Evolutionary conservation across 805 yeast genomes (phyloP).

Genomic region (Saccharomycopsis fermentans): DNA sequence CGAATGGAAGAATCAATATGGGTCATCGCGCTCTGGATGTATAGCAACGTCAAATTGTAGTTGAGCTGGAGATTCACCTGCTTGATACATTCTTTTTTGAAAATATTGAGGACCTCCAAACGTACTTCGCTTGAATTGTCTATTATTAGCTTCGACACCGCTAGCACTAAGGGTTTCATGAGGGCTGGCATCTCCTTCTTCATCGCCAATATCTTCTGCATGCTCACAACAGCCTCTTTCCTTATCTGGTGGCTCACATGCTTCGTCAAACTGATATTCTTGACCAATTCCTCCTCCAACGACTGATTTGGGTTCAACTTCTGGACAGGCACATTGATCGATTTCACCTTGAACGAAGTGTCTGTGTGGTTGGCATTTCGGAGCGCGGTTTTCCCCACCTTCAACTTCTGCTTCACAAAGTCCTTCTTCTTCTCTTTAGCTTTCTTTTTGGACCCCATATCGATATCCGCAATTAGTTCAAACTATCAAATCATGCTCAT

Average conservation of each 20-base stretch:
- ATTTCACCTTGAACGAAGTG: constrained; percentile 69
- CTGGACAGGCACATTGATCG: constrained; percentile 15
- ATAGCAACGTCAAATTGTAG: constrained; percentile 41
- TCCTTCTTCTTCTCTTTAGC: constrained; percentile 60
- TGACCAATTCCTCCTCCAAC: constrained; percentile 7
- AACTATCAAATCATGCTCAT: no score
- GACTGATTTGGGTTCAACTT: constrained; percentile 8
- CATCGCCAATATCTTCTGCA: constrained; percentile 7
- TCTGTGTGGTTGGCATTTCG: constrained; percentile 72
- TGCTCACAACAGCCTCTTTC: constrained; percentile 15
- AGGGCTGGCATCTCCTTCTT: constrained; percentile 12
- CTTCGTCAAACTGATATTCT: constrained; percentile 15
- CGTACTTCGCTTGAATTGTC: constrained; percentile 12
- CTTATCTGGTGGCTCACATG: constrained; percentile 16
- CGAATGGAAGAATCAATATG: constrained; percentile 74
- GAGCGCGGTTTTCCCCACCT: constrained; percentile 75
- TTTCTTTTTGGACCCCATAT: constrained; percentile 46
- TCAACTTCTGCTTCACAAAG: constrained; percentile 66
- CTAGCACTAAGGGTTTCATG: constrained; percentile 4
- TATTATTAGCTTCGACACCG: constrained; percentile 15
- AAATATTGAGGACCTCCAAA: constrained; percentile 4
- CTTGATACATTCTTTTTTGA: background rate
- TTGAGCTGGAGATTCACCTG: constrained; percentile 13
- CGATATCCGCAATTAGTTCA: no score
- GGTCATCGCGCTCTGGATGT: constrained; percentile 86